Evolutionary conservation across 257 asterid genomes (phyloP).

Genomic region (Lantana camara): DNA sequence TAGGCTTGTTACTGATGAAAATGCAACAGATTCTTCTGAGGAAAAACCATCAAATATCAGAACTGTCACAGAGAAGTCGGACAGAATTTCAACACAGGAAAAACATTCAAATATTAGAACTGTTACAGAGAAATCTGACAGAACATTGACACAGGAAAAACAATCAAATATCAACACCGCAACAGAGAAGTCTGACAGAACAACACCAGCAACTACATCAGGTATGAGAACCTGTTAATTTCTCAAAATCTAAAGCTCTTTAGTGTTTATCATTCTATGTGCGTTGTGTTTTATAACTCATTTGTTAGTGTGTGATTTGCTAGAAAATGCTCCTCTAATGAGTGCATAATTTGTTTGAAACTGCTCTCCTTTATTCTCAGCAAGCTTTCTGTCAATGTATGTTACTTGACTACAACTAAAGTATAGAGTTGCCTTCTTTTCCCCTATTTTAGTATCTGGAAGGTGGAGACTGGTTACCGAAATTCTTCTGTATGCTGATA

Average conservation of each 20-base stretch:
- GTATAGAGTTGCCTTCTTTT: not conserved
- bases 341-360: slow-evolving; percentile 7
- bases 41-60: slow-evolving; percentile 47
- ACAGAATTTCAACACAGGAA: slow-evolving; percentile 47
- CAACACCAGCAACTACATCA: slow-evolving; percentile 40
- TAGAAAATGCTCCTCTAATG: slow-evolving; percentile 16
- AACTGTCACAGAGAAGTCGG: slow-evolving; percentile 52
- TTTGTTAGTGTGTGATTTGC: slow-evolving; percentile 5
- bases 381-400: slow-evolving; percentile 5
- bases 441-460: not conserved
- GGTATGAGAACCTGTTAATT: slow-evolving; percentile 42
- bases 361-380: slow-evolving; percentile 2
- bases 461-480: not conserved
- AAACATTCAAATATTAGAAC: slow-evolving; percentile 45
- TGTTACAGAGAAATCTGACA: slow-evolving; percentile 53
- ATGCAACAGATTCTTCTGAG: slow-evolving; percentile 61
- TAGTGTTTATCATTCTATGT: slow-evolving; percentile 13
- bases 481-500: slow-evolving; percentile 4
- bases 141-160: slow-evolving; percentile 47
- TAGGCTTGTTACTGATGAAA: slow-evolving; percentile 50
- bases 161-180: slow-evolving; percentile 44
- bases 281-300: too few relatives aligned
- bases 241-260: slow-evolving; percentile 26
- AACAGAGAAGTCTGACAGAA: slow-evolving; percentile 52
- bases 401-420: not conserved